Evolutionary conservation across 805 yeast species (phyloP).

Genomic region (Ogataea thermomethanolica): DNA sequence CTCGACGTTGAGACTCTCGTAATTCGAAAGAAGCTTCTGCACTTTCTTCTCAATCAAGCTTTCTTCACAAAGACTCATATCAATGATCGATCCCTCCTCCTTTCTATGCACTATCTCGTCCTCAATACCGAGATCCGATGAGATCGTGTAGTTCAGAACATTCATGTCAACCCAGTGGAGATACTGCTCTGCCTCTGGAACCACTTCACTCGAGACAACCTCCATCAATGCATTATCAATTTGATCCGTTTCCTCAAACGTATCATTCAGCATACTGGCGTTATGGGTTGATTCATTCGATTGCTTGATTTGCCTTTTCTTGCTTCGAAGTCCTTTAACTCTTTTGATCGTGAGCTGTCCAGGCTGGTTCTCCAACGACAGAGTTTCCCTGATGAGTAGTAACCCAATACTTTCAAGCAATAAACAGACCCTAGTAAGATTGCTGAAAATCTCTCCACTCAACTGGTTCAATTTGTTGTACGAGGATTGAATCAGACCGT

Average conservation of each 20-base stretch:
- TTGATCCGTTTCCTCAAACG: conserved; percentile 23
- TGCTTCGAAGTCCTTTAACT: conserved; percentile 72
- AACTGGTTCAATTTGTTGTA: conserved; percentile 40
- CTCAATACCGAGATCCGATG: conserved; percentile 26
- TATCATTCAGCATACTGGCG: conserved; percentile 29
- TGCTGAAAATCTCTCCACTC: conserved; percentile 35
- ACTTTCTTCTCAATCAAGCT: conserved; percentile 23
- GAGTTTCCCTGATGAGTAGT: conserved; percentile 46
- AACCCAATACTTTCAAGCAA: conserved; percentile 76
- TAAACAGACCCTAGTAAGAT: conserved; percentile 48
- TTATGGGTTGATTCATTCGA: conserved; percentile 14
- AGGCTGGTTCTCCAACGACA: conserved; percentile 27
- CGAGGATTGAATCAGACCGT: conserved; percentile 22
- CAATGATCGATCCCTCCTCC: conserved; percentile 11
- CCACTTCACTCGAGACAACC: conserved; percentile 37
- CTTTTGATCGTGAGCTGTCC: conserved; percentile 54
- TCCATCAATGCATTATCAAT: conserved; percentile 36
- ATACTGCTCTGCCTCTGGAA: conserved; percentile 34
- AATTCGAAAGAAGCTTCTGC: conserved; percentile 15
- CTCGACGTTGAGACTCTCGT: conserved; percentile 21
- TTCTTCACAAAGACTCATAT: conserved; percentile 18
- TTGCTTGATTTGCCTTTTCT: conserved; percentile 31
- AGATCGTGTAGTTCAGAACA: conserved; percentile 25
- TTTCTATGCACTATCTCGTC: conserved; percentile 14
- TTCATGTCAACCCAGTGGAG: conserved; percentile 49